A percentile compares a stretch with the other conserved stretches of the same genome.
Evolutionary conservation across 2,329 filamentous ascomycete species (phyloP).

Genomic region (Aspergillus bombycis): DNA sequence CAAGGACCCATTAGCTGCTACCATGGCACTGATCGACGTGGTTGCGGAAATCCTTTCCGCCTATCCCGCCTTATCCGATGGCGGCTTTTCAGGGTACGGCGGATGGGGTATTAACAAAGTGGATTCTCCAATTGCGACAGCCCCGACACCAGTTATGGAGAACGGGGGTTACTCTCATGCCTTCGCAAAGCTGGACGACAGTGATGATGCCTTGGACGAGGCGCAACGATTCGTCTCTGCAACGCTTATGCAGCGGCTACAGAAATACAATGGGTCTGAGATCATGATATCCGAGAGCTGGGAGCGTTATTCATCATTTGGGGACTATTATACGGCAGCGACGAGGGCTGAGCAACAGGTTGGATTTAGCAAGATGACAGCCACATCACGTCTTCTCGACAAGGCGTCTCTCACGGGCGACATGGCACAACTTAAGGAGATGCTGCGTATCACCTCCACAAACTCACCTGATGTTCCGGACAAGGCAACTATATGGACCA

Average conservation of each 20-base stretch:
- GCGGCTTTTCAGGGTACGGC: neutral
- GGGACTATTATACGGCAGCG: neutral
- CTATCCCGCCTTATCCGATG: neutral
- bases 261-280: neutral
- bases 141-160: neutral
- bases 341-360: neutral
- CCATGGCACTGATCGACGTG: neutral
- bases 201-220: neutral
- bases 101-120: conserved; percentile 3
- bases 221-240: neutral
- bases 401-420: neutral
- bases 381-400: conserved; percentile 2
- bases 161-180: neutral
- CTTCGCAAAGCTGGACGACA: neutral
- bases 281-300: neutral
- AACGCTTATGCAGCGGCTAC: neutral
- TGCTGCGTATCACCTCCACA: neutral
- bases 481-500: neutral
- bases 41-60: neutral
- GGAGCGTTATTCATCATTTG: neutral
- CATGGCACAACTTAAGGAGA: neutral
- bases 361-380: neutral
- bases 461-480: neutral
- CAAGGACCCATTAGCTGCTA: neutral
- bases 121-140: neutral